Conservation (phyloP, 2,329 filamentous ascomycete species). For the Colletotrichum plurivorum region DNA sequence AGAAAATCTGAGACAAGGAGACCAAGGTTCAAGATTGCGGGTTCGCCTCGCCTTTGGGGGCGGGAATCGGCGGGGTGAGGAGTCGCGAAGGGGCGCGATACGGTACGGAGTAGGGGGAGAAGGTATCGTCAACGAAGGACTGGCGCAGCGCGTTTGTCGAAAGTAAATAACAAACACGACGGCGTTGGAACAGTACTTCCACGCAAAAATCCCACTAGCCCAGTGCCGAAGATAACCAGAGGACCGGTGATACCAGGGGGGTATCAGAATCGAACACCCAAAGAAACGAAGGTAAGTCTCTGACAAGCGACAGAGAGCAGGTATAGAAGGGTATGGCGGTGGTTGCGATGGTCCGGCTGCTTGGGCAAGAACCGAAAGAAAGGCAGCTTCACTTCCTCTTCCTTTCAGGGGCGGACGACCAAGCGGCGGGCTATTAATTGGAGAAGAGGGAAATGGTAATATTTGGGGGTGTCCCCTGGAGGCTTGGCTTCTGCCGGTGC, state of each 20-base stretch:
- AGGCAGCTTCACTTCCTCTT: slow-evolving; percentile 30
- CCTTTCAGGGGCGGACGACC: slow-evolving; percentile 39
- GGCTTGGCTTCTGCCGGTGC: slow-evolving; percentile 32
- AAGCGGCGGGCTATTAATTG: slow-evolving; percentile 38
- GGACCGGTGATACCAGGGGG: slow-evolving; percentile 23
- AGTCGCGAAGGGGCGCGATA: slow-evolving; percentile 15
- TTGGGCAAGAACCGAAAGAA: slow-evolving; percentile 30
- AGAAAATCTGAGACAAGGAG: slow-evolving; percentile 21
- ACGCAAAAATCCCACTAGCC: slow-evolving; percentile 19
- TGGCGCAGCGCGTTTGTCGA: slow-evolving; percentile 34
- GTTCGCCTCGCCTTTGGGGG: slow-evolving; percentile 10
- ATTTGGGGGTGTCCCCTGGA: slow-evolving; percentile 35
- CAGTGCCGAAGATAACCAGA: slow-evolving; percentile 23
- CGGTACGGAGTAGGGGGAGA: slow-evolving; percentile 2
- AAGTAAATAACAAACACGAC: slow-evolving; percentile 23
- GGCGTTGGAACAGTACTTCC: slow-evolving; percentile 18
- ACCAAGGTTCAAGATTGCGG: slow-evolving; percentile 15
- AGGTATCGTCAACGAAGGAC: slow-evolving; percentile 28
- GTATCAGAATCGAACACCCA: slow-evolving; percentile 1
- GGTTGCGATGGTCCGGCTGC: slow-evolving; percentile 17
- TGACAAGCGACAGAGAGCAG: slow-evolving; percentile 33
- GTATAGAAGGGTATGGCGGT: slow-evolving; percentile 9
- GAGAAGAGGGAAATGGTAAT: slow-evolving; percentile 38
- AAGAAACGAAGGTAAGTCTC: slow-evolving; percentile 29
- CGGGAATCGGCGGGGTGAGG: slow-evolving; percentile 18